Evolutionary conservation across 306 rosid genomes (phyloP).

Genomic region (Rosa multiflora): DNA sequence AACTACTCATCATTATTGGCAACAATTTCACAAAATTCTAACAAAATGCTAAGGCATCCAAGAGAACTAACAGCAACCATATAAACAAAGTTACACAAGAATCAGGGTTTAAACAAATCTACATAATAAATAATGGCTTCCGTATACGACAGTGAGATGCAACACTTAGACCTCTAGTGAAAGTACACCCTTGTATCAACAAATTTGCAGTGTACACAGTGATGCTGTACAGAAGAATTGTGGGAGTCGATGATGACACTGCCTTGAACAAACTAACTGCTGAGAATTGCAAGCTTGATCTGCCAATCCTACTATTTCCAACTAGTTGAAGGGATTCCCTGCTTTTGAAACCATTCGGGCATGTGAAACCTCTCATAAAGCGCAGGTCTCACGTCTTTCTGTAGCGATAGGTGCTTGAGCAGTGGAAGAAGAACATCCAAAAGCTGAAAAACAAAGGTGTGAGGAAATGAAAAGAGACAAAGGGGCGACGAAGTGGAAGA

Average conservation of each 20-base stretch:
- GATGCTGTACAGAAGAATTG: slow-evolving; percentile 44
- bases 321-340: slow-evolving; percentile 73
- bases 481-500: background rate
- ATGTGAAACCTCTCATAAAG: slow-evolving; percentile 89
- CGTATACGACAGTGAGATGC: slow-evolving; percentile 8
- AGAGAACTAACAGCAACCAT: slow-evolving; percentile 29
- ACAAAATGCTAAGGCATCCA: slow-evolving; percentile 16
- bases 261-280: slow-evolving; percentile 21
- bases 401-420: slow-evolving; percentile 74
- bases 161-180: slow-evolving; percentile 5
- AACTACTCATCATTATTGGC: slow-evolving; percentile 20
- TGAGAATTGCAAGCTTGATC: slow-evolving; percentile 10
- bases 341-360: slow-evolving; percentile 98
- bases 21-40: slow-evolving; percentile 24
- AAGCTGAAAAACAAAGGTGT: slow-evolving; percentile 48
- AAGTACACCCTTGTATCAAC: slow-evolving; percentile 14
- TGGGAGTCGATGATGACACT: slow-evolving; percentile 19
- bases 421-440: slow-evolving; percentile 96
- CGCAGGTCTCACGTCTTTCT: slow-evolving; percentile 75
- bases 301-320: slow-evolving; percentile 28
- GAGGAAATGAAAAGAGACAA: background rate
- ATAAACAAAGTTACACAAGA: slow-evolving; percentile 28
- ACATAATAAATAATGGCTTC: slow-evolving; percentile 22
- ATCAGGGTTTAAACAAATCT: slow-evolving; percentile 34
- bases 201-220: slow-evolving; percentile 19